Evolutionary conservation across 805 yeast species (phyloP), one percentile per base, ranked within the genome.

Genomic region (Barnettozyma wickerhamii): DNA sequence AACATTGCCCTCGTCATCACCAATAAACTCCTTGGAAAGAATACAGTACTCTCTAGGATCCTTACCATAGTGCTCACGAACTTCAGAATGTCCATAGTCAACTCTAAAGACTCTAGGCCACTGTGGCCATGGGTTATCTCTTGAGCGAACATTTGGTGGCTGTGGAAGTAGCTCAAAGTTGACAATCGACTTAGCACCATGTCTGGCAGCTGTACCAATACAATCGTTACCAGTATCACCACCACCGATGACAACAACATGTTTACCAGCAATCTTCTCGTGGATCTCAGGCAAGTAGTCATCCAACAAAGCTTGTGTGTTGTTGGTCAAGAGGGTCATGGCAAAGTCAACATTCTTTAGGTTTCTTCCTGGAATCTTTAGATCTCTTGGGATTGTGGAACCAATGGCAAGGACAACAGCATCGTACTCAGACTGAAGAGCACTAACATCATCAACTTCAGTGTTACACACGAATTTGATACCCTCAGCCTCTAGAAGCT

Each of bases 191-290:
- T 85, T 81, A 48, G 98, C 98, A 32, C 96, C 97, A 62, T 93
- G 98, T 70, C 98, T 84, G 29, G 93, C 90, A 18, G 96, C 78
- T 33, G 99, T 91, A 67, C 98, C 98, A 58, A 91, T 75, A 77
- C 98, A 91, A 74, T 91, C 99, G 62, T 91, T 91, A 78, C 99
- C 99, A 27, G 98, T 91, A 66, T 91, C 99, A 79, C 99, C 99
- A 72, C 99, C 99, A 58, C 99, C 99, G 71, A 91, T 91, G 41
- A 91, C 98, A 57, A 91, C 81, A 42, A 91, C 98, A 49, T 85
- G 73, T 74, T 91, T 93, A 53, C 93, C 98, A 47, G 74, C 79
- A 45, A 91, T 64, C 46, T 75, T 73, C 50, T 74, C 69, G 51
- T 84, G 77, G 45, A 91, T 83, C 42, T 80, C 84, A 48, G 81